Base-by-base conservation (phyloP, 2,329 filamentous ascomycete species). In the Phaeosphaeria sp. region DNA sequence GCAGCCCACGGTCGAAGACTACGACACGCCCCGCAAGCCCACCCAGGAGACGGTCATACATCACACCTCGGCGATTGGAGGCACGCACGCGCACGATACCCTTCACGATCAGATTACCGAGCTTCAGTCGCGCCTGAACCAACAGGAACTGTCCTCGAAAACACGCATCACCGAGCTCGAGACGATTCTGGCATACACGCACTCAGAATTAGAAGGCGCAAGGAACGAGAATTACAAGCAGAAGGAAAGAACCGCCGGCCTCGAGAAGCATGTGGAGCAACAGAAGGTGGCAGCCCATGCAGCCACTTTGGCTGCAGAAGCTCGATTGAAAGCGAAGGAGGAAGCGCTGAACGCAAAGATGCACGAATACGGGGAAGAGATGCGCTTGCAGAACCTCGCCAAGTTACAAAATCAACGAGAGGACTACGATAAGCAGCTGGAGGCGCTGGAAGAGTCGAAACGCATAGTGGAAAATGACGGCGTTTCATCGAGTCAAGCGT, bases 1-100 rank as follows among this genome's bases (percentile, higher is more conserved):
- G 39, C 74, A 76, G 49, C 59, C 74, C 2, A 76, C 74, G 1
- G 74, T 77, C 2, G 74, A 77, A 42, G 74, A 77, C 53, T 72
- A 69, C 48, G 73, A 76, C 43, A 76, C 74, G 9, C 74, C 74
- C 36, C 71, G 74, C 21, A 76, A 76, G 49, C 66, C 72, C 8
- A 74, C 72, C 11, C 69, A 71, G 55, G 71, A 75, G 48, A 75
- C 74, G 0, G 71, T 75, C 43, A 72, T 77, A 55, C 73, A 72
- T 49, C 71, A 74, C 36, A 55, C 60, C 17, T 67, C 61, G 9
- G 61, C 69, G 47, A 55, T 56, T 1, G 59, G 46, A 25, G 53
- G 58, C 17, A 55, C 57, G 48, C 45, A 46, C 21, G 65, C 63
- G 18, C 54, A 60, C 33, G 49, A 66, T 15, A 49, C 48, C 21